Evolutionary conservation across 2,329 filamentous ascomycete species (phyloP), one percentile per base, ranked within the genome.

Genomic region (Scolecobasidium constrictum): DNA sequence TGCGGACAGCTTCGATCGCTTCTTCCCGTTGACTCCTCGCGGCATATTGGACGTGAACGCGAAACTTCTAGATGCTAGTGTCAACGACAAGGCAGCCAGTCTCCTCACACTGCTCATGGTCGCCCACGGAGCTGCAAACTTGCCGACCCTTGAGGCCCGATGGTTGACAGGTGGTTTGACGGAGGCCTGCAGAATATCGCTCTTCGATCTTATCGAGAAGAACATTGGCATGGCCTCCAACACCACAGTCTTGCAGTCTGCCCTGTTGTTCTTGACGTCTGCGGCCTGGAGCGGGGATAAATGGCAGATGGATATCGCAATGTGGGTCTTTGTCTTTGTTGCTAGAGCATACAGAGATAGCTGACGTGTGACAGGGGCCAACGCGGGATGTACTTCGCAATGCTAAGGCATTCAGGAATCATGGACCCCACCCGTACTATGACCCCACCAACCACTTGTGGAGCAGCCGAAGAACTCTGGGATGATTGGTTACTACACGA

Each of bases 241-340:
- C 53, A 74, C 75, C 0, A 71, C 75, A 3, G 73, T 80, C 0
- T 65, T 84, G 35, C 72, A 78, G 31, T 78, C 77, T 38, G 79
- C 79, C 0, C 63, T 84, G 11, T 69, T 84, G 3, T 83, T 83
- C 55, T 81, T 75, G 2, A 70, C 79, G 2, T 69, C 82, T 19
- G 80, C 78, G 5, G 77, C 77, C 1, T 85, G 81, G 81, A 81
- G 79, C 54, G 81, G 81, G 36, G 80, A 84, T 57, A 83, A 83
- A 60, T 83, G 80, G 78, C 76, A 83, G 49, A 84, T 83, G 79
- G 79, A 84, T 52, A 82, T 83, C 49, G 75, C 78, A 34, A 82
- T 83, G 77, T 31, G n/a, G n/a, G 26, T 31, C n/a, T n/a, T n/a
- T n/a, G n/a, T n/a, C n/a, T n/a, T n/a, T n/a, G n/a, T n/a, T n/a